These are phyloP conservation scores for Candida orba DNA, from an alignment of 805 yeast genomes.

Conservation along the genomic window DNA sequence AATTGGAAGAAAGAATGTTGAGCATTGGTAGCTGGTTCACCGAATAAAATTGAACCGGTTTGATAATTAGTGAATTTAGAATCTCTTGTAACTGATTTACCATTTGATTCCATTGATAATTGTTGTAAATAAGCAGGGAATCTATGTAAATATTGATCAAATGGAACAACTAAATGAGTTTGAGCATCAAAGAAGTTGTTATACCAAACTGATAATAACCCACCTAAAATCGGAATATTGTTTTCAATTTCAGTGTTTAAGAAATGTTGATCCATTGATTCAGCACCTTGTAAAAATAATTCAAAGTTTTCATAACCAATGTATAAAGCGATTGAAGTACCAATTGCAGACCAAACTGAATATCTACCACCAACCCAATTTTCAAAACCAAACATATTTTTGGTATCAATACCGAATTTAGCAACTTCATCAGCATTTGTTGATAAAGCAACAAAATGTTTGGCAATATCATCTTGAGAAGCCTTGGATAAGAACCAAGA, in stretches of 20 bases:
- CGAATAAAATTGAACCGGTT: conserved; percentile 92
- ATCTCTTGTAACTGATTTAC: conserved; percentile 93
- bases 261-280: conserved; percentile 93
- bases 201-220: conserved; percentile 94
- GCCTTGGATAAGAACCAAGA: conserved; percentile 81
- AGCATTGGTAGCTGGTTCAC: conserved; percentile 98
- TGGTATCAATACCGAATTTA: conserved; percentile 94
- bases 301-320: conserved; percentile 94
- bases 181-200: conserved; percentile 97
- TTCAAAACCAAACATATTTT: conserved; percentile 97
- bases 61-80: conserved; percentile 88
- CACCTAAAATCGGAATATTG: conserved; percentile 92
- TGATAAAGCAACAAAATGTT: conserved; percentile 95
- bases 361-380: conserved; percentile 99
- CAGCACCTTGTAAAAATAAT: conserved; percentile 91
- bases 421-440: conserved; percentile 88
- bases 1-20: conserved; percentile 99
- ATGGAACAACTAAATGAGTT: conserved; percentile 97
- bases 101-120: conserved; percentile 98
- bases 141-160: conserved; percentile 97
- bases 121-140: conserved; percentile 99
- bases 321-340: conserved; percentile 89
- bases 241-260: conserved; percentile 73
- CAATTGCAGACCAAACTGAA: conserved; percentile 99
- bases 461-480: conserved; percentile 67